phyloP scores from a whole-genome alignment of 768 basidiomycete species.

The Wakefieldia striispora region DNA sequence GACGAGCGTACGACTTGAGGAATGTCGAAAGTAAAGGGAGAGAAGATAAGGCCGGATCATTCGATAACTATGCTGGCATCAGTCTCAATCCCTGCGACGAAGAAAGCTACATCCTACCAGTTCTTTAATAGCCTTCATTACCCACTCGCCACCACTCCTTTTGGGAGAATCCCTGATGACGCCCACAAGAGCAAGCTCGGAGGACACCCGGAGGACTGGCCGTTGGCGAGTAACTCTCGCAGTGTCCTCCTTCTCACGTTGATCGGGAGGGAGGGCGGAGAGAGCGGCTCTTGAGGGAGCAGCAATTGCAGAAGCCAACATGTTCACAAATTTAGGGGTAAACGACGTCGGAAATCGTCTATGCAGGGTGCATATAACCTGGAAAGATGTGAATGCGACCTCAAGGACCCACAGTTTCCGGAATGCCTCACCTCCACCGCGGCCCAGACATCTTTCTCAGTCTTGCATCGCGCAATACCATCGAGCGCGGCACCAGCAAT shows the following conservation, averaged over 20 bases:
- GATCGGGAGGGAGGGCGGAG: slow-evolving; percentile 62
- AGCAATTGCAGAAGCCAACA: slow-evolving; percentile 55
- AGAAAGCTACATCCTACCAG: slow-evolving; percentile 52
- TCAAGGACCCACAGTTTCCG: background rate
- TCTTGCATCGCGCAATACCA: slow-evolving; percentile 83
- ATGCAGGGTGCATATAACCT: slow-evolving; percentile 90
- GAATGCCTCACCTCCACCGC: slow-evolving; percentile 76
- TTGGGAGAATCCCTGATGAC: slow-evolving; percentile 71
- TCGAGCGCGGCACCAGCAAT: slow-evolving; percentile 85
- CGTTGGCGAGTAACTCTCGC: slow-evolving; percentile 78
- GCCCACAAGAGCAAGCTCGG: slow-evolving; percentile 87
- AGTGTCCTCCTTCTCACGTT: slow-evolving; percentile 90
- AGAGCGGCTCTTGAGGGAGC: slow-evolving; percentile 58
- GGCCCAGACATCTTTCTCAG: slow-evolving; percentile 88
- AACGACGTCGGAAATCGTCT: slow-evolving; percentile 81
- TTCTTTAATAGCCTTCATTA: slow-evolving; percentile 85
- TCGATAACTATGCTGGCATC: slow-evolving; percentile 60
- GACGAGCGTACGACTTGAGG: slow-evolving; percentile 86
- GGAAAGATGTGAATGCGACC: slow-evolving; percentile 2
- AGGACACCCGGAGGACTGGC: slow-evolving; percentile 80
- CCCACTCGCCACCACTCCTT: slow-evolving; percentile 79
- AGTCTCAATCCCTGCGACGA: slow-evolving; percentile 13
- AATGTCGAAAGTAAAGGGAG: slow-evolving; percentile 90
- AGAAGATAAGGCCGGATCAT: slow-evolving; percentile 83
- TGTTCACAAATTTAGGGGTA: slow-evolving; percentile 64